A percentile compares a stretch with the other conserved stretches of the same genome.
Conservation (phyloP, 768 basidiomycete genomes). For the Amylocystis lapponica region DNA sequence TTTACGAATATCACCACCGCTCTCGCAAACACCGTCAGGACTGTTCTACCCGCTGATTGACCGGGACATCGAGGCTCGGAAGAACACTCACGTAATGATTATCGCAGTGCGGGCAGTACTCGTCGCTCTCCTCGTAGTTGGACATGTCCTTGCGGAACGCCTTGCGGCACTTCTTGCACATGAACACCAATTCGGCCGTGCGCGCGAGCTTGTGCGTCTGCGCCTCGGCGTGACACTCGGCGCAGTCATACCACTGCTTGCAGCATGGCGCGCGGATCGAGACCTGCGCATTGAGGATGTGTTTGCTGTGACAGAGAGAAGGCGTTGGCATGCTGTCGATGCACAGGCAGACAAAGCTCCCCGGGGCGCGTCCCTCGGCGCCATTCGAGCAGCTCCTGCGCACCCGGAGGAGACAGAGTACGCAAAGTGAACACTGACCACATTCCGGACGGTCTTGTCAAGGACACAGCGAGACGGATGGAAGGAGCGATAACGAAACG, state of each 20-base stretch:
- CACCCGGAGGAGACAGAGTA: slow-evolving; percentile 1
- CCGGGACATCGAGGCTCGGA: background rate
- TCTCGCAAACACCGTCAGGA: no score
- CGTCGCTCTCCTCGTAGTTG: slow-evolving; percentile 91
- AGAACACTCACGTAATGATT: slow-evolving; percentile 85
- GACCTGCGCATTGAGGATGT: slow-evolving; percentile 94
- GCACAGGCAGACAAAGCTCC: background rate
- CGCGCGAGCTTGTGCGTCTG: slow-evolving; percentile 68
- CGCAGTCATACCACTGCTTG: slow-evolving; percentile 96
- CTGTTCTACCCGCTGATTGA: no score
- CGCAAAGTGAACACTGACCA: slow-evolving; percentile 2
- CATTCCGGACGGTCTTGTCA: background rate
- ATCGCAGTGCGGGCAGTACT: slow-evolving; percentile 97
- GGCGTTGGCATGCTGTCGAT: background rate
- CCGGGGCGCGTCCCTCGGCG: background rate
- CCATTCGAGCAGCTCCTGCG: background rate
- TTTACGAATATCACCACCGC: no score
- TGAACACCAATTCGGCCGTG: slow-evolving; percentile 79
- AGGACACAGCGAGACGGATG: background rate
- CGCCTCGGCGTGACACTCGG: slow-evolving; percentile 88
- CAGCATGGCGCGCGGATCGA: slow-evolving; percentile 96
- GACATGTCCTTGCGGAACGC: slow-evolving; percentile 96
- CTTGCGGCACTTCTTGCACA: slow-evolving; percentile 90
- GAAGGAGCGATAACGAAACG: background rate
- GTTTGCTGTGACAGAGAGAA: slow-evolving; percentile 57